Base-by-base conservation (phyloP, 163 green algal genomes). In the Picocystis sp. region DNA sequence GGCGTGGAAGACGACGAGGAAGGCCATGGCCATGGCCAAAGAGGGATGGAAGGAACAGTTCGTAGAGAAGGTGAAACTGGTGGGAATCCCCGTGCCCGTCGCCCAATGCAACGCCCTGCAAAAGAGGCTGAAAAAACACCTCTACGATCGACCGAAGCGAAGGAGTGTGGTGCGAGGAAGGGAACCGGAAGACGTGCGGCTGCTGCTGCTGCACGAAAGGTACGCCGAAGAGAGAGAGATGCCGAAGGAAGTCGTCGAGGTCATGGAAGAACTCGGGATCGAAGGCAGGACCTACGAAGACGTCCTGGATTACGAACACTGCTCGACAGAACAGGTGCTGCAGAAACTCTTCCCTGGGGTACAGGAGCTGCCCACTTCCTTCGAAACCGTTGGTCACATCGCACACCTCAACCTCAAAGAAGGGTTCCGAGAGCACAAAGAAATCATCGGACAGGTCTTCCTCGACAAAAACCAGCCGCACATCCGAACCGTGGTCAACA, bases 301-400 rank as follows among this genome's bases (percentile, higher is more conserved):
- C 44, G 6, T 42, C 17, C 56, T 90, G 6, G 69, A 73, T 34
- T 90, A 90, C 57, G 48, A 42, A 2, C 73, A 84, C 52, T 73
- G 75, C 45, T 53, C 72, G 2, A 55, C 58, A 43, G 50, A 55
- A 22, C 59, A 72, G 35, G 55, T 77, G 0, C 43, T 81, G 55
- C 58, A 79, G 70, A 57, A 65, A 45, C 57, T 96, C 45, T 71
- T 97, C 12, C 88, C 86, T 0, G 55, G 52, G 1, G 78, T 75
- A 2, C 52, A 79, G 8, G 87, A 95, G 33, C 70, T 89, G 21
- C 88, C 88, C 3, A 66, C 58, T n/a, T 81, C 81, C 0, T 98
- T 98, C 64, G 89, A 98, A 66, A 83, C 61, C 3, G 65, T 98
- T 0, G 89, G 89, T 50, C 87, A 95, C 71, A 87, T 98, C 19